Conservation (phyloP, 139 green algal species). For the Chlamydomonas incerta region DNA sequence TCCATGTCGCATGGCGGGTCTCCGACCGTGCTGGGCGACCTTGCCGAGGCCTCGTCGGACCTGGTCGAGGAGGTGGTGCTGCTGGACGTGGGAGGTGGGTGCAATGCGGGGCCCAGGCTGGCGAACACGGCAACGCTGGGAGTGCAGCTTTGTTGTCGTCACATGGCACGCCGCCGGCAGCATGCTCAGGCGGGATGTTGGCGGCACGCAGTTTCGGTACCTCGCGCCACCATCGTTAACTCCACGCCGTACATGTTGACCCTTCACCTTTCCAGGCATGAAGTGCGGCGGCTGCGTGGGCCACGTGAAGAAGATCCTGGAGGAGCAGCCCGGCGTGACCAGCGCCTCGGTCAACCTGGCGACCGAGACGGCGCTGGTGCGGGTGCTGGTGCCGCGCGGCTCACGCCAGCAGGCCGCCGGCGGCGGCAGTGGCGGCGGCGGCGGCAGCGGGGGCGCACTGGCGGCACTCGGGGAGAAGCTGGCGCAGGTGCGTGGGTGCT, state of each 20-base stretch:
- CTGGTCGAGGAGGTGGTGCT: slow-evolving; percentile 80
- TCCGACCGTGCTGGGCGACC: slow-evolving; percentile 35
- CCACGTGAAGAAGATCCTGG: slow-evolving; percentile 81
- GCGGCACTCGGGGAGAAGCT: slow-evolving; percentile 50
- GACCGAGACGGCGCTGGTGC: slow-evolving; percentile 90
- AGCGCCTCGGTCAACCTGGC: slow-evolving; percentile 89
- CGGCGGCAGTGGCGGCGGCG: neutral
- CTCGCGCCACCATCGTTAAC: no score
- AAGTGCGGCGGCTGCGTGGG: slow-evolving; percentile 89
- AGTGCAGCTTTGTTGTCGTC: neutral
- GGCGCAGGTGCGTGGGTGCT: slow-evolving; percentile 54
- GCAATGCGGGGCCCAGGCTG: neutral
- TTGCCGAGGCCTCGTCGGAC: slow-evolving; percentile 35
- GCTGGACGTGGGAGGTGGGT: slow-evolving; percentile 80
- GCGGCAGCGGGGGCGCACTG: neutral
- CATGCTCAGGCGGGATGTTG: no score
- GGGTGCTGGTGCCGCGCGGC: slow-evolving; percentile 63
- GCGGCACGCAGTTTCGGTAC: no score
- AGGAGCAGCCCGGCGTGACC: slow-evolving; percentile 61
- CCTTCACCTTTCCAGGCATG: slow-evolving; percentile 76
- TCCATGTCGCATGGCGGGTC: neutral
- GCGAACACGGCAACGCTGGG: no score
- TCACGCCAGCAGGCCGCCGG: neutral
- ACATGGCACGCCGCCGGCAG: no score
- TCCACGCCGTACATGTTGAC: no score